These are phyloP conservation scores for Coelastrella sp. DNA, from an alignment of 139 green algal genomes.

Conservation along the genomic window DNA sequence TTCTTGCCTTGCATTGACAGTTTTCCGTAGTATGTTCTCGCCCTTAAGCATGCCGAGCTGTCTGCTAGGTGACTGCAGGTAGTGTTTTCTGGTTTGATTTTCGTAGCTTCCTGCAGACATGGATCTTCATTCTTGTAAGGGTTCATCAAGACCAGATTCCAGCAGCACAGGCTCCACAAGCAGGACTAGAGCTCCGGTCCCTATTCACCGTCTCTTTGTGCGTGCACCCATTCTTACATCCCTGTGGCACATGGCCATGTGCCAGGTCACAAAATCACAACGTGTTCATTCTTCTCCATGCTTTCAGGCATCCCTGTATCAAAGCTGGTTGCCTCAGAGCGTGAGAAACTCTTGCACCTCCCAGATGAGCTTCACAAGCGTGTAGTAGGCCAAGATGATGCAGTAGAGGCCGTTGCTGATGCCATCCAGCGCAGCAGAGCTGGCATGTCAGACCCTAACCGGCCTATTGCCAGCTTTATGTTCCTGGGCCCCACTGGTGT, in stretches of 20 bases:
- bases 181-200: too few relatives aligned
- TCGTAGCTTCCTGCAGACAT: too few relatives aligned
- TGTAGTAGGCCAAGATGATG: conserved; percentile 90
- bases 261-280: neutral
- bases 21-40: too few relatives aligned
- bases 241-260: conserved; percentile 57
- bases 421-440: conserved; percentile 96
- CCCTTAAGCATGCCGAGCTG: too few relatives aligned
- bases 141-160: too few relatives aligned
- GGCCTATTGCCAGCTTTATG: conserved; percentile 97
- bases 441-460: conserved; percentile 85
- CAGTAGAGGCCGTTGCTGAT: conserved; percentile 91
- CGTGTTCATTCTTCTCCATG: conserved; percentile 36
- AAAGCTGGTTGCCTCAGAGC: conserved; percentile 87
- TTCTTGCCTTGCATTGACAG: too few relatives aligned
- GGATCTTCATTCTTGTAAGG: too few relatives aligned
- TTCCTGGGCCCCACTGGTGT: conserved; percentile 98
- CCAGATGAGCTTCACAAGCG: conserved; percentile 91
- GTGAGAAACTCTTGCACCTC: conserved; percentile 96
- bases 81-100: too few relatives aligned
- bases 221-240: conserved; percentile 58
- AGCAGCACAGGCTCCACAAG: too few relatives aligned
- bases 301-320: conserved; percentile 93
- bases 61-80: too few relatives aligned
- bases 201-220: neutral